phyloP scores from a whole-genome alignment of 2,329 filamentous ascomycete genomes.

The Clonostachys sp. region DNA sequence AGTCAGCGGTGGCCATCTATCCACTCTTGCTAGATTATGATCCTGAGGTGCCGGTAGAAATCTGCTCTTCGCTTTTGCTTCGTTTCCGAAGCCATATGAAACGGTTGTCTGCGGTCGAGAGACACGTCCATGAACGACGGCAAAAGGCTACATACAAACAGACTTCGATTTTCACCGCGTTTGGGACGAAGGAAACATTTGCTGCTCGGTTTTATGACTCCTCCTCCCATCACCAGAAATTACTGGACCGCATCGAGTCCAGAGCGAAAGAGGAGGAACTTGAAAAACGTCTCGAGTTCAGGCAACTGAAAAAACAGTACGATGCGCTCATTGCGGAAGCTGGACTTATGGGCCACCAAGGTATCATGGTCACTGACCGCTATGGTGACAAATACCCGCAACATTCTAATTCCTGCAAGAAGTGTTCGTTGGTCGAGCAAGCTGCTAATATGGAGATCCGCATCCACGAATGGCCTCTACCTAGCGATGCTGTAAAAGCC shows the following conservation, averaged over 20 bases:
- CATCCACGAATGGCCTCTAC: slow-evolving; percentile 53
- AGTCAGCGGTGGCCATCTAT: slow-evolving; percentile 27
- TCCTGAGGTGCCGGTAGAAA: slow-evolving; percentile 27
- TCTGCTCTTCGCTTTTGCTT: slow-evolving; percentile 39
- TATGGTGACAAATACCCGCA: neutral
- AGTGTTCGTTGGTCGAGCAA: neutral
- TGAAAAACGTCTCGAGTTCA: neutral
- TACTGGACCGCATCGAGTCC: neutral
- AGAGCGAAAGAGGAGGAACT: neutral
- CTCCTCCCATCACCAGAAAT: slow-evolving; percentile 16
- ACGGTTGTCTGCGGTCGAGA: slow-evolving; percentile 36
- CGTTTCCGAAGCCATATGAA: slow-evolving; percentile 34
- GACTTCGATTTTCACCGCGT: neutral
- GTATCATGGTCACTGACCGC: neutral
- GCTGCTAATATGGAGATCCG: slow-evolving; percentile 22
- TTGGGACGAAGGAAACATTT: slow-evolving; percentile 31
- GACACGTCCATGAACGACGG: slow-evolving; percentile 20
- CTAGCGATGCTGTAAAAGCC: slow-evolving; percentile 16
- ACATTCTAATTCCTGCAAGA: neutral
- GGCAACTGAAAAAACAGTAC: neutral
- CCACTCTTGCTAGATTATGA: slow-evolving; percentile 39
- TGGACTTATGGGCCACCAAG: neutral
- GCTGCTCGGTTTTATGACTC: slow-evolving; percentile 39
- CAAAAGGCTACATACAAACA: neutral
- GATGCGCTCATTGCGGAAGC: neutral